These are phyloP conservation scores for Hordeum pubiflorum DNA, from an alignment of 202 grass and related monocot species.

Conservation along the genomic window DNA sequence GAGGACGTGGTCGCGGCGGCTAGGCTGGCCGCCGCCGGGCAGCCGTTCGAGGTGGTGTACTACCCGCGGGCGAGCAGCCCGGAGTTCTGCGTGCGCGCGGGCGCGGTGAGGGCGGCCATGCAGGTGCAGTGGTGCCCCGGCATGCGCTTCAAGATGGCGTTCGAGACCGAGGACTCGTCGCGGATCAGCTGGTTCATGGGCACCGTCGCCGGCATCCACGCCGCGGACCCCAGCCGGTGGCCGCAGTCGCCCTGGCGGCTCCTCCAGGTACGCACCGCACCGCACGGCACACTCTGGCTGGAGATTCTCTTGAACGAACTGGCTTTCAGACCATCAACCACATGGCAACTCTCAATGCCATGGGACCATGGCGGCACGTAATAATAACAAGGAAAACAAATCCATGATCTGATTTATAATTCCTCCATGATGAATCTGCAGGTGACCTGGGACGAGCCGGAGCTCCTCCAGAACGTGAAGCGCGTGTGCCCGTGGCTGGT, in stretches of 20 bases:
- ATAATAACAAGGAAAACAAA: not conserved
- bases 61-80: constrained; percentile 67
- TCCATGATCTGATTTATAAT: not conserved
- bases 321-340: not conserved
- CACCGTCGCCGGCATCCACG: constrained; percentile 53
- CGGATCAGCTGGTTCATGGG: constrained; percentile 99
- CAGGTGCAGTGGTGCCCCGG: constrained; percentile 61
- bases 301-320: not conserved
- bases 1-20: constrained; percentile 56
- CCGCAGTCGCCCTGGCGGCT: constrained; percentile 71
- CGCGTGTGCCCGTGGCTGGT: constrained; percentile 83
- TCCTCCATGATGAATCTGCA: constrained; percentile 30
- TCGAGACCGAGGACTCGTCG: constrained; percentile 88
- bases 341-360: not conserved
- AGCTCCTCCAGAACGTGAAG: constrained; percentile 79
- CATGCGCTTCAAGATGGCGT: constrained; percentile 94
- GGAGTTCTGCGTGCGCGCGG: constrained; percentile 60
- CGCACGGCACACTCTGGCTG: not conserved
- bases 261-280: constrained; percentile 47
- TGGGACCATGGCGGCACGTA: not conserved
- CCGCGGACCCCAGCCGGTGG: constrained; percentile 58
- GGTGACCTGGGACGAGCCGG: constrained; percentile 95
- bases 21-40: constrained; percentile 49
- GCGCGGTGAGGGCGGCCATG: constrained; percentile 46
- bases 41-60: constrained; percentile 72